Evolutionary conservation across 768 basidiomycete genomes (phyloP).

Genomic region (Boletus rubropictus): DNA sequence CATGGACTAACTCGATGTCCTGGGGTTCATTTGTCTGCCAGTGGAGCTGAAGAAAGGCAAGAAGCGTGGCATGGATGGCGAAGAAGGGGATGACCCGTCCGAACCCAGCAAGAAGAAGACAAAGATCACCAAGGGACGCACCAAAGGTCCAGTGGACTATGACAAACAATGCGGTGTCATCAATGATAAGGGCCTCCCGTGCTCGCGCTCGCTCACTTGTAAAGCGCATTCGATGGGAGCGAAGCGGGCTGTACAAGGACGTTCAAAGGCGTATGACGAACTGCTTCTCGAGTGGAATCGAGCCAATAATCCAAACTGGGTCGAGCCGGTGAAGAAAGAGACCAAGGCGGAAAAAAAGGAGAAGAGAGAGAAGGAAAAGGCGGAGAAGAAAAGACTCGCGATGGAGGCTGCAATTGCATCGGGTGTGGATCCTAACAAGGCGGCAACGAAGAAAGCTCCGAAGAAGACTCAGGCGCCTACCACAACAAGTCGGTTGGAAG

Average conservation of each 20-base stretch:
- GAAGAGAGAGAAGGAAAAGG: slow-evolving; percentile 72
- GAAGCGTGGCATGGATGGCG: slow-evolving; percentile 80
- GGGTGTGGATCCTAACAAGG: slow-evolving; percentile 46
- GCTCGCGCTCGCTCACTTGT: slow-evolving; percentile 93
- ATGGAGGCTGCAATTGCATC: slow-evolving; percentile 63
- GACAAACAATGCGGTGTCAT: slow-evolving; percentile 96
- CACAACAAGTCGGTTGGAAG: slow-evolving; percentile 46
- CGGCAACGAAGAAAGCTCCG: slow-evolving; percentile 50
- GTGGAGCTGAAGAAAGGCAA: slow-evolving; percentile 51
- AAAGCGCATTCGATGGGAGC: slow-evolving; percentile 98
- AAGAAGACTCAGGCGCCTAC: slow-evolving; percentile 58
- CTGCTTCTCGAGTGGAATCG: slow-evolving; percentile 90
- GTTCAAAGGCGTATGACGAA: slow-evolving; percentile 78
- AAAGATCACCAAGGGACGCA: slow-evolving; percentile 72
- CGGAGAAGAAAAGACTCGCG: slow-evolving; percentile 73
- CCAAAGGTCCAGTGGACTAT: slow-evolving; percentile 82
- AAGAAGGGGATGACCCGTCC: slow-evolving; percentile 55
- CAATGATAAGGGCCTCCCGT: slow-evolving; percentile 89
- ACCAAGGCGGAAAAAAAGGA: slow-evolving; percentile 86
- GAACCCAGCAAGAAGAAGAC: slow-evolving; percentile 76
- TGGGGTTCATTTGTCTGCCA: slow-evolving; percentile 5
- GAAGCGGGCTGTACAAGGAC: slow-evolving; percentile 86
- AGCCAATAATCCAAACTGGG: slow-evolving; percentile 79
- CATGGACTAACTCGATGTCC: slow-evolving; percentile 2
- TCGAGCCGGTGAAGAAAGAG: slow-evolving; percentile 82